These are phyloP conservation scores for Boletus vinaceobasis DNA, from an alignment of 768 basidiomycete genomes.

Conservation along the genomic window DNA sequence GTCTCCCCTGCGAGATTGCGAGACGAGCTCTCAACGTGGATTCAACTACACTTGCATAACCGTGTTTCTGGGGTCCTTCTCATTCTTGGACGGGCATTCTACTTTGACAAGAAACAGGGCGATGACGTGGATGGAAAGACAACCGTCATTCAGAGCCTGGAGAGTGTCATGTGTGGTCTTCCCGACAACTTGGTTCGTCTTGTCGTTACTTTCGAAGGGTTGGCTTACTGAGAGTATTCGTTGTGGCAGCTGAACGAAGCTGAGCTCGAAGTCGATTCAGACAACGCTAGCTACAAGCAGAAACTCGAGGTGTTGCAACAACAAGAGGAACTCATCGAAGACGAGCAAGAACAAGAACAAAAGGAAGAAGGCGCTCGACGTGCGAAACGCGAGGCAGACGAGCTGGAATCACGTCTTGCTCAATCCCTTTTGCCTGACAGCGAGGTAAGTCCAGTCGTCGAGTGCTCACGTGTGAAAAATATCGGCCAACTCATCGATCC, in stretches of 20 bases:
- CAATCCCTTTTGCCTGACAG: constrained; percentile 84
- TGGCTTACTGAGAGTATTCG: neutral
- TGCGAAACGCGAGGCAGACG: constrained; percentile 75
- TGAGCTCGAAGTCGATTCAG: constrained; percentile 92
- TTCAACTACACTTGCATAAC: constrained; percentile 84
- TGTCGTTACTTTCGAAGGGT: no score
- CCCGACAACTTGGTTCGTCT: constrained; percentile 87
- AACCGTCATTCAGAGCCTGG: constrained; percentile 74
- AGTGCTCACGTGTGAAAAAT: neutral
- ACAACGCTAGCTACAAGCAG: constrained; percentile 94
- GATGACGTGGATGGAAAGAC: constrained; percentile 82
- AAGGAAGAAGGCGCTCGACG: constrained; percentile 91
- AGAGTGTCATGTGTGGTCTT: constrained; percentile 85
- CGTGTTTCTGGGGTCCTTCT: constrained; percentile 92
- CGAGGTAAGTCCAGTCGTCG: constrained; percentile 51
- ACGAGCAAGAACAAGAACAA: constrained; percentile 97
- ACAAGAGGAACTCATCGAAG: constrained; percentile 98
- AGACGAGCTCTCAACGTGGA: constrained; percentile 91
- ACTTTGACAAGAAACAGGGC: constrained; percentile 77
- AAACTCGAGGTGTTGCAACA: constrained; percentile 97
- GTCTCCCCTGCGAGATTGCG: constrained; percentile 85
- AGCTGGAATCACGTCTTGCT: constrained; percentile 74
- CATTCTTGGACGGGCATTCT: constrained; percentile 91
- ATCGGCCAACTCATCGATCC: neutral
- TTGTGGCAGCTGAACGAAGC: constrained; percentile 86